Percentiles rank a stretch among this genome's conserved stretches.
These are phyloP conservation scores for Wickerhamomyces mucosus DNA, from an alignment of 805 yeast species.

Conservation along the genomic window DNA sequence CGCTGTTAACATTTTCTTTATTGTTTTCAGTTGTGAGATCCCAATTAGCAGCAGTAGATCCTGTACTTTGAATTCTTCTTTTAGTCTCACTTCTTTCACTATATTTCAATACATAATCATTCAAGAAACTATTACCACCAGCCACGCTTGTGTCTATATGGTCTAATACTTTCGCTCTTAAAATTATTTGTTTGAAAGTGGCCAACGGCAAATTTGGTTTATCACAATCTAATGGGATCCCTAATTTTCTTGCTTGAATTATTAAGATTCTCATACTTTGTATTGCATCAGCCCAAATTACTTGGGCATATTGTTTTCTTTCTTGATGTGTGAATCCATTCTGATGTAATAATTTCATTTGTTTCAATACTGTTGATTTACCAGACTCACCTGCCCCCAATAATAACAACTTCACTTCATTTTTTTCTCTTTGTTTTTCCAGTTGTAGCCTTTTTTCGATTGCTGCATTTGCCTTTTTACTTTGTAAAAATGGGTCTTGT, in stretches of 20 bases:
- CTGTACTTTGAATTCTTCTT: constrained; percentile 47
- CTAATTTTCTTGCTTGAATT: constrained; percentile 61
- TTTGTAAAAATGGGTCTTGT: constrained; percentile 39
- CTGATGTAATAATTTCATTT: constrained; percentile 75
- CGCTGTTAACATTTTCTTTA: not conserved
- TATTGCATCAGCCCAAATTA: constrained; percentile 88
- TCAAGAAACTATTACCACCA: constrained; percentile 53
- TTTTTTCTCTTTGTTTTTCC: constrained; percentile 42
- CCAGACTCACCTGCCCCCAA: constrained; percentile 95
- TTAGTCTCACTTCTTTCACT: constrained; percentile 43
- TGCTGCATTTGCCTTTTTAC: constrained; percentile 46
- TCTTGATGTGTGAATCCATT: constrained; percentile 79
- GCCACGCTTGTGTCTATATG: constrained; percentile 58
- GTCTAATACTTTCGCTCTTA: constrained; percentile 49
- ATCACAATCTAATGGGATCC: constrained; percentile 61
- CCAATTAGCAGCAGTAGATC: constrained; percentile 29
- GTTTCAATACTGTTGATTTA: constrained; percentile 86
- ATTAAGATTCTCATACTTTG: constrained; percentile 75
- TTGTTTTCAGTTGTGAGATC: constrained; percentile 9
- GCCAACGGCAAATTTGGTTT: constrained; percentile 36
- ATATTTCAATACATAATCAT: constrained; percentile 55
- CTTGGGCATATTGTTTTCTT: constrained; percentile 68
- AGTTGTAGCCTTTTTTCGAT: constrained; percentile 54
- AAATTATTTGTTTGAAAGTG: constrained; percentile 36
- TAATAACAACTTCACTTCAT: constrained; percentile 62